Base-by-base conservation (phyloP, 139 green algal genomes). In the Chlamydomonas eustigma region DNA sequence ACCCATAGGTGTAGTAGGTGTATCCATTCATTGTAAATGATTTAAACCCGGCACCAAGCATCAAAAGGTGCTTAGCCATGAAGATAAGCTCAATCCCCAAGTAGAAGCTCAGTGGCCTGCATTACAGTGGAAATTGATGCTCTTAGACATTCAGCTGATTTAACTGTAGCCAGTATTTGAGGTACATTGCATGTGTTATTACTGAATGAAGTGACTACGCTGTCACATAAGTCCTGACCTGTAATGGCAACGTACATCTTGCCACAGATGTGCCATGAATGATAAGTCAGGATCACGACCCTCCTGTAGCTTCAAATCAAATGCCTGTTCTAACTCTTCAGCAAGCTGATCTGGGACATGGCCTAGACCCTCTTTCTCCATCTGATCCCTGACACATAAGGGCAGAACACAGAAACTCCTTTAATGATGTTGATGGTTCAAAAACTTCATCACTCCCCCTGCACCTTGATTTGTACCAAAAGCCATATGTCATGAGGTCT, bases 181-280 rank as follows among this genome's bases (percentile, higher is more conserved):
- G n/a, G n/a, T n/a, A n/a, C n/a, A n/a, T n/a, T n/a, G n/a, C n/a
- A n/a, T n/a, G n/a, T n/a, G n/a, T n/a, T n/a, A n/a, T n/a, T n/a
- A n/a, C n/a, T n/a, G n/a, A n/a, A n/a, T n/a, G n/a, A n/a, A n/a
- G n/a, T n/a, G n/a, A 25, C 22, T 70, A 30, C n/a, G n/a, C n/a
- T n/a, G n/a, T n/a, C n/a, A n/a, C n/a, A n/a, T 28, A 58, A 58
- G 12, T 25, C 5, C 68, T 18, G 25, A 76, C 70, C 70, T 69
- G 51, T 76, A 82, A 38, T 79, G 64, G 51, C 38, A 71, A 30
- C 65, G 66, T 22, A 91, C 4, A 0, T 78, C 80, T 74, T 89
- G 74, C 81, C 87, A 88, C 12, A 91, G 79, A 76, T 91, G 87
- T 0, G 50, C 64, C 83, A 91, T 89, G 37, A 90, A 84, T 34